phyloP scores from a whole-genome alignment of 202 grass and related monocot genomes.

The Miscanthus sacchariflorus region DNA sequence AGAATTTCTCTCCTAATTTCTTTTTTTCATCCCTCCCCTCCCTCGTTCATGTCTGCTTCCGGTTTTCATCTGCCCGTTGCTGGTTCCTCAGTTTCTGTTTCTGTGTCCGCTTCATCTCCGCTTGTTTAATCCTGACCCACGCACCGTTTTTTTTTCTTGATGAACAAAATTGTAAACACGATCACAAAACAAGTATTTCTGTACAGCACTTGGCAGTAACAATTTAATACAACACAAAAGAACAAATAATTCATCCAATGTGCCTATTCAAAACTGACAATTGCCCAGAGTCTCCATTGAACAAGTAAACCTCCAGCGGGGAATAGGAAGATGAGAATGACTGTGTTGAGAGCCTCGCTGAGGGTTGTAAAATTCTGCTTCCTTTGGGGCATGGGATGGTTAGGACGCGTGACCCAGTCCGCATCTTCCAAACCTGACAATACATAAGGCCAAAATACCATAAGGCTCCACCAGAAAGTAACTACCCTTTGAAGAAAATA shows the following conservation, averaged over 20 bases:
- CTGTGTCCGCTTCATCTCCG: too few relatives aligned
- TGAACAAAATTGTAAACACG: conserved; percentile 8
- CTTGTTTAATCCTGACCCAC: neutral
- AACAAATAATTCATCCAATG: conserved; percentile 55
- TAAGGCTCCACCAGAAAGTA: neutral
- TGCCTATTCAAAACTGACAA: conserved; percentile 86
- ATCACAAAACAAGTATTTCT: conserved; percentile 35
- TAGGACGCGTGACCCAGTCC: conserved; percentile 78
- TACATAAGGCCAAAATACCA: conserved; percentile 12
- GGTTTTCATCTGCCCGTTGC: neutral
- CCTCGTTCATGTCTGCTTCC: neutral
- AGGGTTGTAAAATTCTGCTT: conserved; percentile 84
- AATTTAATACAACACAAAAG: neutral
- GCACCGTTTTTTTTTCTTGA: conserved; percentile 3
- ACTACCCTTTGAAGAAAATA: neutral
- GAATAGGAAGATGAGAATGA: conserved; percentile 53
- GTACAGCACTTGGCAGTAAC: conserved; percentile 35
- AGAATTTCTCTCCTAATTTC: too few relatives aligned
- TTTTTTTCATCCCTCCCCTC: too few relatives aligned
- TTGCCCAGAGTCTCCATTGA: conserved; percentile 95
- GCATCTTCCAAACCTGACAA: conserved; percentile 95
- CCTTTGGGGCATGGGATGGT: conserved; percentile 92
- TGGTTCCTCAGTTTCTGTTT: too few relatives aligned
- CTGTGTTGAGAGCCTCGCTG: conserved; percentile 56
- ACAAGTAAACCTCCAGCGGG: conserved; percentile 86